Base-by-base conservation (phyloP, 176 grass and related monocot genomes). In the Rhynchospora tenuis region DNA sequence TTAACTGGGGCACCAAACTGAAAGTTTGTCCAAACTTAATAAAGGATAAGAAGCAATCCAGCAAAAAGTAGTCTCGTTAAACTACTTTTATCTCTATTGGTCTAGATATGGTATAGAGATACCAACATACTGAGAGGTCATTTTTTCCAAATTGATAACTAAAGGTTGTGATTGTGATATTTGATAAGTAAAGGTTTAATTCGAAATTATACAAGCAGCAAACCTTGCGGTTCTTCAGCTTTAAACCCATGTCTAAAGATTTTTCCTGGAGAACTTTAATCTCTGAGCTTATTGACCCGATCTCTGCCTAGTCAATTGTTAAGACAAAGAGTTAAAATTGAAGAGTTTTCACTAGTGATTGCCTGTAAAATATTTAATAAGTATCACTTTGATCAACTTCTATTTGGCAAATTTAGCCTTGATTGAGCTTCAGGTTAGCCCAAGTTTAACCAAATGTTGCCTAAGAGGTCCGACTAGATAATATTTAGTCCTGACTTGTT, bases 211-310 rank as follows among this genome's bases (percentile, higher is more conserved):
- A 76, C 48, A 44, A 47, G 15, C 38, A 63, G 52, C 89, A 85
- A 88, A 95, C 96, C 96, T 98, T 98, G 79, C 96, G 89, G 63
- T 98, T 98, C 90, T 91, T 98, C 74, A 98, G 83, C 87, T 95
- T 98, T 76, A 98, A 87, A 83, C 96, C 93, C 96, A 98, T 98
- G 88, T 98, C 96, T 89, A 98, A 90, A 51, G 96, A 98, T 89
- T 95, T 95, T 89, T 95, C 96, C 86, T 98, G 96, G 81, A 98
- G 96, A 52, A 85, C 84, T 84, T 93, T 98, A 91, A 98, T 98
- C 80, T 98, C 93, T 63, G 96, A 98, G 82, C 96, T 98, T 88
- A 98, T 93, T 28, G 92, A 98, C 88, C 96, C 96, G 91, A 98
- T 98, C 87, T 98, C 96, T 90, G 93, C 87, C 96, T 98, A 89